Base-by-base conservation (phyloP, 148 eudicot genomes). In the Salicornia ramosissima region DNA sequence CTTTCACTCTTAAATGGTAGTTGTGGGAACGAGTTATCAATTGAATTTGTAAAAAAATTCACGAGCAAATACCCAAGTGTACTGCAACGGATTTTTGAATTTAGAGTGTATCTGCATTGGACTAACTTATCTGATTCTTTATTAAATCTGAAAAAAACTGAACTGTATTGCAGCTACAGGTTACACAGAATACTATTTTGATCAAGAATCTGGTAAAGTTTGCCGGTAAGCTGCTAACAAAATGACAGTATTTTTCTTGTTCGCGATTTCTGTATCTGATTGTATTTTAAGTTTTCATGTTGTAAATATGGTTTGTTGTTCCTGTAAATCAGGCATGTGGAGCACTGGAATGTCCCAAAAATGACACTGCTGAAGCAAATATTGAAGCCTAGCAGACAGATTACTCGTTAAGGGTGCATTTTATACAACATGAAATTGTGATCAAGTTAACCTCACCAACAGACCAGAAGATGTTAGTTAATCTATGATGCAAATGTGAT, bases 301-400 rank as follows among this genome's bases (percentile, higher is more conserved):
- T 54, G 26, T 13, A 40, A 10, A 24, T 49, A 43, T 66, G 43
- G 24, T 30, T 75, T 75, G 29, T 7, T 29, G 26, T 1, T 31
- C 50, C 33, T 55, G 39, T 3, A 26, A 53, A n/a, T 16, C 82
- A 94, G 98, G 91, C 98, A 94, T 70, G 86, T 90, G 42, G 98
- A 94, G 78, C 74, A 90, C 76, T 94, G 98, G 98, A 94, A 94
- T 80, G 98, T 94, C 39, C 98, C 98, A 5, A 94, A 94, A 76
- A 90, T 90, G 97, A 79, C 89, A 9, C 77, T 94, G 47, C 76
- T 94, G 50, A 94, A 94, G 78, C 98, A 94, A 75, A 85, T 94
- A 57, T 65, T 90, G 64, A 87, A 77, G 83, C 98, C 98, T 10
- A 88, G 98, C 78, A 76, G 82, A 51, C 75, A 73, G 47, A 63